Evolutionary conservation across 495 filamentous ascomycete species (phyloP), one percentile per base, ranked within the genome.

Genomic region (Penicillium antarcticum): DNA sequence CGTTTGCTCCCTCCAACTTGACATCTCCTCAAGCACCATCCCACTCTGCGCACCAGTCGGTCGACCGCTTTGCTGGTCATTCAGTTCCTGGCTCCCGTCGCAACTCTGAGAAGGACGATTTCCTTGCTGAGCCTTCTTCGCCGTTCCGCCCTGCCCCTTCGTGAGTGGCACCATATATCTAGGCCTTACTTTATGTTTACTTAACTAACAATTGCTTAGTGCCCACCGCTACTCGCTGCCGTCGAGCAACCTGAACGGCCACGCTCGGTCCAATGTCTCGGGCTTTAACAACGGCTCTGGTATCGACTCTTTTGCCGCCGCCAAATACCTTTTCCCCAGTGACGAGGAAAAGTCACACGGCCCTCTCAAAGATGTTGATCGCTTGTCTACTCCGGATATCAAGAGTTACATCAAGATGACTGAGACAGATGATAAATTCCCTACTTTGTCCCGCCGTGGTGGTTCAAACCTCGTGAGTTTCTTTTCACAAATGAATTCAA

Each of bases 221-320:
- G 24, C 1, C 8, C 91, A 95, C 63, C 85, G 91, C 37, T 91
- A 92, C 66, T 95, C 91, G 8, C 91, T 96, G 87, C 91, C 91
- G 7, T 84, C 88, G 23, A 87, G 84, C 42, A 73, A 76, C 34
- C 62, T 75, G 48, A 82, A 80, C 54, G 81, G 77, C 55, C 80
- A 87, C 36, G 76, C 76, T 21, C 83, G 85, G 37, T 60, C 70
- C 12, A 73, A 69, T 19, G 57, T 73, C 9, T 63, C 75, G 31
- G 72, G 74, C 43, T 75, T 78, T 50, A 69, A 61, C 58, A 63
- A 60, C 40, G 55, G 67, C 7, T 56, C 68, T 67, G 60, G 77
- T 73, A 26, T 82, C 82, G 55, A 91, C 81, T 52, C 82, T 40
- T 87, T 87, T 70, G 88, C 94, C 62, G 90, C 87, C 6, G 78